A percentile compares a stretch with the other conserved stretches of the same genome.
These are phyloP conservation scores for Globisporangium viniferum DNA, from an alignment of 352 stramenopile genomes.

Conservation along the genomic window DNA sequence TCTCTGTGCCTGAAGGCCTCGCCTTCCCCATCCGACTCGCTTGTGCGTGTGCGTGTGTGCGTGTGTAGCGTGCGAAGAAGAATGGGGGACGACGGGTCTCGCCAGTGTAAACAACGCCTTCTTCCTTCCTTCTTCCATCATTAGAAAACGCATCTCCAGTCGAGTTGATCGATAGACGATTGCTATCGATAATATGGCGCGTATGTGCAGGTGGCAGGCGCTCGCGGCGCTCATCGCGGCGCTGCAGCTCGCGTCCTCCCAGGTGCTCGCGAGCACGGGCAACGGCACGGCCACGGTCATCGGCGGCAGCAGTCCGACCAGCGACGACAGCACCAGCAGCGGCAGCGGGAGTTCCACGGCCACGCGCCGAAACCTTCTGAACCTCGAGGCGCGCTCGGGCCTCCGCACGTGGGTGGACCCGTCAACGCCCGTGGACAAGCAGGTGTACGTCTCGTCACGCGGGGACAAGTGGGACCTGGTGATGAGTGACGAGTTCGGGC, in stretches of 20 bases:
- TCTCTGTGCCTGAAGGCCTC: background rate
- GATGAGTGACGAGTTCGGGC: slow-evolving; percentile 9
- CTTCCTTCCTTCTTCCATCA: background rate
- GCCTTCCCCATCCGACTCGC: background rate
- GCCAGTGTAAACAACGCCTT: background rate
- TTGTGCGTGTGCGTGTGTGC: background rate
- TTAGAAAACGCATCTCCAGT: background rate
- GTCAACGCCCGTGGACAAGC: background rate
- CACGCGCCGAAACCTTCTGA: background rate
- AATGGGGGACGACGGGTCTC: background rate
- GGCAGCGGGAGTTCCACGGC: slow-evolving; percentile 7
- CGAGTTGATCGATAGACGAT: background rate
- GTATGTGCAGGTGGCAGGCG: background rate
- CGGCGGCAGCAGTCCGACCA: background rate
- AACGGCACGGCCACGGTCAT: slow-evolving; percentile 6
- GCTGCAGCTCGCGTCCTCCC: background rate
- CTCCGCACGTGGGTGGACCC: slow-evolving; percentile 6
- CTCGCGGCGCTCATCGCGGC: slow-evolving; percentile 1
- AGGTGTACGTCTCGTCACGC: slow-evolving; percentile 1
- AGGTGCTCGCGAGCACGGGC: slow-evolving; percentile 7
- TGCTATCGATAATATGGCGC: slow-evolving; percentile 7
- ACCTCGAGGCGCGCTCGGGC: slow-evolving; percentile 4
- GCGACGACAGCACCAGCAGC: background rate
- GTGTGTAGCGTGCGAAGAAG: no score
- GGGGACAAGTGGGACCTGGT: slow-evolving; percentile 5